Conservation (phyloP, 768 basidiomycete species). For the Mycena vulgaris region DNA sequence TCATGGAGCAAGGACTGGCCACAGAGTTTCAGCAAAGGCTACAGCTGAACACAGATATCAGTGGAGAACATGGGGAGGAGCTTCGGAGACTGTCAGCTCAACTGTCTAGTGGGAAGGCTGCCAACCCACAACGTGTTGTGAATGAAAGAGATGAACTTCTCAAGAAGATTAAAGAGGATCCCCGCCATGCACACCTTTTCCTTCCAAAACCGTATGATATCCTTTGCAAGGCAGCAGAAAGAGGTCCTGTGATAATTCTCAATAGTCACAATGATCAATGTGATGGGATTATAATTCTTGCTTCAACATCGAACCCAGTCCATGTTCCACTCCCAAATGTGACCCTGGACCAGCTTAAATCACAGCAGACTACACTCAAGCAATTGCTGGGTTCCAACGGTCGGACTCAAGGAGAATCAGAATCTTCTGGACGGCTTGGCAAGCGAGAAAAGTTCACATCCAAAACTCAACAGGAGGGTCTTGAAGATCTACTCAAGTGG, state of each 20-base stretch:
- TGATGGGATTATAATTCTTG: background rate
- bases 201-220: background rate
- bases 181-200: background rate
- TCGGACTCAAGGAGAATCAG: too few species aligned
- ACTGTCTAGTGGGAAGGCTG: background rate
- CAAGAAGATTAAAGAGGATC: background rate
- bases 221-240: background rate
- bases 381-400: too few species aligned
- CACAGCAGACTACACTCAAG: background rate
- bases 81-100: background rate
- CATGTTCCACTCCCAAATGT: background rate
- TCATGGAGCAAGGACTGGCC: background rate
- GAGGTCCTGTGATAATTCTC: background rate
- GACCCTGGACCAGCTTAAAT: background rate
- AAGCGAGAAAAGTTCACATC: too few species aligned
- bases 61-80: background rate
- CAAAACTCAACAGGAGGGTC: background rate
- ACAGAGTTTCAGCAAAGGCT: background rate
- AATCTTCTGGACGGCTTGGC: too few species aligned
- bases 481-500: background rate
- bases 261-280: background rate
- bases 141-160: background rate
- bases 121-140: background rate
- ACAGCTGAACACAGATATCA: background rate
- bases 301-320: background rate